These are phyloP conservation scores for Agaricales sp. DNA, from an alignment of 1,284 basidiomycete species.

Conservation along the genomic window DNA sequence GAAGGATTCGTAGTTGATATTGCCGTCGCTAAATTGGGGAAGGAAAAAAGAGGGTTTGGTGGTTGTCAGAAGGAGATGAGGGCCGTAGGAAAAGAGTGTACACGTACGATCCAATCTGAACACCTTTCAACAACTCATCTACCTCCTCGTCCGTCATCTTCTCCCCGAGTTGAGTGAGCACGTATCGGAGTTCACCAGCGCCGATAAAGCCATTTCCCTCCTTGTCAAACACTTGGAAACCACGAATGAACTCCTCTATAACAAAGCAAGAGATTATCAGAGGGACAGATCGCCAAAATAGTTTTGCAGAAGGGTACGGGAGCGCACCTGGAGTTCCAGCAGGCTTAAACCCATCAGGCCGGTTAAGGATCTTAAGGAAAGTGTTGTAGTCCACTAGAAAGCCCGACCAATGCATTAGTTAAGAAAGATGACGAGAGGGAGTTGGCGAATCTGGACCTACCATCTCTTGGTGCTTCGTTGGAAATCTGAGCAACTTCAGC, in stretches of 20 bases:
- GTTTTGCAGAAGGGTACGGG: slow-evolving; percentile 2
- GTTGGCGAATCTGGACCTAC: slow-evolving; percentile 34
- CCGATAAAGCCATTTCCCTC: slow-evolving; percentile 96
- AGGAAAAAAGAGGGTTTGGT: slow-evolving; percentile 12
- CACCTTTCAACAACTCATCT: slow-evolving; percentile 94
- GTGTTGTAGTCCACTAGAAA: slow-evolving; percentile 79
- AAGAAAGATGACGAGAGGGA: slow-evolving; percentile 2
- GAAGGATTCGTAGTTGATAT: slow-evolving; percentile 96
- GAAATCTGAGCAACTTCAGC: slow-evolving; percentile 87
- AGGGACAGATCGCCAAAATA: neutral
- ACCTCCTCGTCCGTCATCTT: slow-evolving; percentile 98
- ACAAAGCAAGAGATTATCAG: slow-evolving; percentile 4
- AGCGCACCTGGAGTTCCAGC: slow-evolving; percentile 80
- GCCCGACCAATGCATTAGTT: neutral
- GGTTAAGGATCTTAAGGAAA: slow-evolving; percentile 87
- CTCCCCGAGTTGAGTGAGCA: slow-evolving; percentile 92
- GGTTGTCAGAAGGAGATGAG: neutral
- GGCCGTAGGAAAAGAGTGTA: slow-evolving; percentile 3
- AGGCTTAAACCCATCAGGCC: slow-evolving; percentile 95
- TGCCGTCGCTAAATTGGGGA: slow-evolving; percentile 69
- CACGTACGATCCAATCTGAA: slow-evolving; percentile 77
- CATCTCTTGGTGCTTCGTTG: slow-evolving; percentile 62
- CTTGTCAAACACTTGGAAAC: slow-evolving; percentile 99
- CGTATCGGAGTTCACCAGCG: slow-evolving; percentile 87
- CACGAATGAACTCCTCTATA: slow-evolving; percentile 98